A percentile compares a stretch with the other conserved stretches of the same genome.
These are phyloP conservation scores for Aspergillus proliferans DNA, from an alignment of 2,329 filamentous ascomycete genomes.

Conservation along the genomic window DNA sequence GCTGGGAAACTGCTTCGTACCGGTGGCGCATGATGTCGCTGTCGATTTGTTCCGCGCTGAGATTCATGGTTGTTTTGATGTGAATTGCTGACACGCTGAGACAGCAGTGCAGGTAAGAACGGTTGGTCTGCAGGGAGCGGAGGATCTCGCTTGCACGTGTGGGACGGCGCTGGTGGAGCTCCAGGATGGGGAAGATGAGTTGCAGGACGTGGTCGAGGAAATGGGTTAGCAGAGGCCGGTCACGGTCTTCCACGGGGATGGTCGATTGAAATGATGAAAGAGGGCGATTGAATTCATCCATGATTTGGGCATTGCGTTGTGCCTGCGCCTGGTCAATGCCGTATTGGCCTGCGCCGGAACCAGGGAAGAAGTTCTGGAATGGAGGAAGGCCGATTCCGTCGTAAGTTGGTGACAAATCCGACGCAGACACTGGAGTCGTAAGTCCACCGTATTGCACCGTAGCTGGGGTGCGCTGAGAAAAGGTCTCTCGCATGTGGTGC, in stretches of 20 bases:
- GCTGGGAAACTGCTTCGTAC: conserved; percentile 75
- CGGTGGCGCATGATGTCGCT: conserved; percentile 88
- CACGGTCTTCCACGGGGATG: conserved; percentile 64
- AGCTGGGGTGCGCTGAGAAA: neutral
- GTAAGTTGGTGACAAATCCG: neutral
- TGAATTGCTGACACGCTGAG: conserved; percentile 88
- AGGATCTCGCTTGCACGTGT: conserved; percentile 75
- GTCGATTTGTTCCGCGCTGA: conserved; percentile 67
- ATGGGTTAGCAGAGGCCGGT: conserved; percentile 79
- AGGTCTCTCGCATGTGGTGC: neutral
- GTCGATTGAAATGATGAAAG: neutral
- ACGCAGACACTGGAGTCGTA: neutral
- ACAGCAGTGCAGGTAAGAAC: conserved; percentile 88
- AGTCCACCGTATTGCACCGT: neutral
- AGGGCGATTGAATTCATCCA: neutral
- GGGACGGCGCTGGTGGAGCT: conserved; percentile 78
- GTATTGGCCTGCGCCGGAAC: neutral
- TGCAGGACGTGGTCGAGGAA: conserved; percentile 82
- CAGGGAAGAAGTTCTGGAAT: neutral
- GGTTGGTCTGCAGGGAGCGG: conserved; percentile 80
- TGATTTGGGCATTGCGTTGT: neutral
- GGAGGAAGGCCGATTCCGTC: neutral
- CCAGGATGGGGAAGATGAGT: conserved; percentile 82
- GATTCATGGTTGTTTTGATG: conserved; percentile 67
- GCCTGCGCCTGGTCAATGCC: neutral